Base-by-base conservation (phyloP, 352 stramenopile genomes). In the Detonula confervacea region DNA sequence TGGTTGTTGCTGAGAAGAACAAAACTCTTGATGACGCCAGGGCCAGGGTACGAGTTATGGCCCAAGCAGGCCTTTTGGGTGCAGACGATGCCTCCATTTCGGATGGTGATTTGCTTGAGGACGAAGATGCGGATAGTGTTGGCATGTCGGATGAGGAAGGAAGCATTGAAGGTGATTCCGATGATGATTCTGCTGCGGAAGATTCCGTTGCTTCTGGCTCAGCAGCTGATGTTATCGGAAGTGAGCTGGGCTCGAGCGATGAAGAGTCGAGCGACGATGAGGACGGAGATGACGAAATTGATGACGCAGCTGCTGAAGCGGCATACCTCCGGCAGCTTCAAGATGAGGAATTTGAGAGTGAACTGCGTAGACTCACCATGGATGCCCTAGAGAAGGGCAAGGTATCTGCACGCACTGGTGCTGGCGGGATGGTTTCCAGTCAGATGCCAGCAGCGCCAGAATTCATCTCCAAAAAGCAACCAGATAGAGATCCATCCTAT, bases 371-470 rank as follows among this genome's bases (percentile, higher is more conserved):
- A 64, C 76, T 95, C 24, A 95, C 91, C 29, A 92, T 93, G 77
- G 92, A 95, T 67, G 92, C 88, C 16, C 75, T 95, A 4, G 91
- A 95, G 54, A 95, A 95, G 66, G 90, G 88, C 22, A 95, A 95
- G 74, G 77, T 77, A 16, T 69, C 81, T 57, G 85, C 81, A n/a
- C 80, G 77, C 68, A 84, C 82, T 66, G 80, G 81, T 35, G 67
- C 83, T 30, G 66, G 71, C 22, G 74, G 67, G 25, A 87, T 89
- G 57, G 87, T 92, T 30, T 83, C 87, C 20, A 85, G 81, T 20
- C 78, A 64, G 25, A 93, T 93, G 87, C 72, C 78, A 54, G 76
- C 78, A 47, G 87, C 86, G 30, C 87, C 80, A 62, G 85, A 93
- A 66, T 88, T 92, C 33, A 85, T 91, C 22, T 75, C 77, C 14